Evolutionary conservation across 1,284 basidiomycete species (phyloP), one percentile per base, ranked within the genome.

Genomic region (Trametes sp.): DNA sequence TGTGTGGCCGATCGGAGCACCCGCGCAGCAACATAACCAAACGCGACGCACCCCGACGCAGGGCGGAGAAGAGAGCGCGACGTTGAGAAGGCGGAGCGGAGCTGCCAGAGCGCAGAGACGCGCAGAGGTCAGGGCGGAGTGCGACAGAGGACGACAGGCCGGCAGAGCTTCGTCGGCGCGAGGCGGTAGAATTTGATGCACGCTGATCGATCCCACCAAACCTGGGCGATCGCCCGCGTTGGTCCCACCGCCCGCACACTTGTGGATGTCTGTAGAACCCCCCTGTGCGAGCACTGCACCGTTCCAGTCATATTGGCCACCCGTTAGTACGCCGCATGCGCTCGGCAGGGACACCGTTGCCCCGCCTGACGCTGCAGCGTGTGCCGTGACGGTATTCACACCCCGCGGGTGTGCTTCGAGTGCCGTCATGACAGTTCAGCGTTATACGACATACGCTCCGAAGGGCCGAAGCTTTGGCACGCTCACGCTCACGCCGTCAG

Each of bases 1-100:
- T 48, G 23, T n/a, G 38, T 28, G 54, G 49, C 52, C 55, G 45
- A 61, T 57, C 58, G 58, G 62, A 64, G 45, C 36, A 26, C 23
- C 29, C 31, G 33, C 46, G 56, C 26, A 45, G 24, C 31, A 28
- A 21, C 21, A 38, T 10, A 38, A n/a, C 21, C 53, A 14, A 54
- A 33, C 28, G 28, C 53, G 14, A 38, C 11, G 4, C 53, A 24
- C 44, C 36, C 54, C 54, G 54, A 56, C 28, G 33, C 23, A 16
- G 23, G 28, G 28, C 41, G 41, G 42, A 45, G 42, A 16, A 26
- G 42, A 45, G 11, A 10, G n/a, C 7, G 13, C 23, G 14, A n/a
- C n/a, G n/a, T n/a, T n/a, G 46, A 23, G 8, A 28, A 23, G 23
- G 48, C 31, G 46, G 23, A 14, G 26, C 19, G 24, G 23, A n/a